Percentiles rank a stretch among this genome's conserved stretches.
Evolutionary conservation across 179 eudicot genomes (phyloP).

Genomic region (Vitellaria paradoxa): DNA sequence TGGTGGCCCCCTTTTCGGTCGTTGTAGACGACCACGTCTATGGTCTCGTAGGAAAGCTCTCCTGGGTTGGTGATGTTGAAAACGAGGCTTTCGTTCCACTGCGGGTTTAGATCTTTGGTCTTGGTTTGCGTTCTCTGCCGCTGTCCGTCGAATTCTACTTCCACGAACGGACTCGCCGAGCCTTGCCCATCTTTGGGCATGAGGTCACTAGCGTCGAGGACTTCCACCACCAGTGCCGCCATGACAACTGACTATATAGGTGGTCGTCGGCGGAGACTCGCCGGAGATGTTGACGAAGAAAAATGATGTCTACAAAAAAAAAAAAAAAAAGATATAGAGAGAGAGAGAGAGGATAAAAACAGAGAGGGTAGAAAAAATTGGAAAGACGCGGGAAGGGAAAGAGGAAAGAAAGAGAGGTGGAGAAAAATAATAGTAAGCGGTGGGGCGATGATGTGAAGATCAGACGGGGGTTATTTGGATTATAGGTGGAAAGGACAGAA

Average conservation of each 20-base stretch:
- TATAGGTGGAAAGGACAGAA: no score
- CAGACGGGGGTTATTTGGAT: no score
- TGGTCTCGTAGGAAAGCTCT: slow-evolving; percentile 28
- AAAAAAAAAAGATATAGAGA: no score
- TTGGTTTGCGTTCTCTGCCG: slow-evolving; percentile 48
- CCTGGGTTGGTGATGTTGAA: slow-evolving; percentile 42
- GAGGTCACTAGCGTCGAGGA: slow-evolving; percentile 53
- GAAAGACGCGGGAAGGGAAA: no score
- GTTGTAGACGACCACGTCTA: slow-evolving; percentile 53
- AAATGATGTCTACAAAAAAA: no score
- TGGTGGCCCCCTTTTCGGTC: slow-evolving; percentile 39
- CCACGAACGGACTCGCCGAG: slow-evolving; percentile 60
- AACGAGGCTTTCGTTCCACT: slow-evolving; percentile 61
- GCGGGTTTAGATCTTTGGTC: slow-evolving; percentile 68
- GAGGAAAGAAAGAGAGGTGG: no score
- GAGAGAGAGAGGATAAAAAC: no score
- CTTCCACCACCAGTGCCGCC: slow-evolving; percentile 70
- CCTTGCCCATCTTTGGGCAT: slow-evolving; percentile 89
- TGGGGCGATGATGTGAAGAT: no score
- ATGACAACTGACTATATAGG: not conserved
- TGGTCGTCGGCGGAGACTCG: no score
- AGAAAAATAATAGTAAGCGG: no score
- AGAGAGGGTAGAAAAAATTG: no score
- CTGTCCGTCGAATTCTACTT: slow-evolving; percentile 58
- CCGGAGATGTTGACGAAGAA: no score